Conservation (phyloP, 2,329 filamentous ascomycete species). For the Penicillium sp. region DNA sequence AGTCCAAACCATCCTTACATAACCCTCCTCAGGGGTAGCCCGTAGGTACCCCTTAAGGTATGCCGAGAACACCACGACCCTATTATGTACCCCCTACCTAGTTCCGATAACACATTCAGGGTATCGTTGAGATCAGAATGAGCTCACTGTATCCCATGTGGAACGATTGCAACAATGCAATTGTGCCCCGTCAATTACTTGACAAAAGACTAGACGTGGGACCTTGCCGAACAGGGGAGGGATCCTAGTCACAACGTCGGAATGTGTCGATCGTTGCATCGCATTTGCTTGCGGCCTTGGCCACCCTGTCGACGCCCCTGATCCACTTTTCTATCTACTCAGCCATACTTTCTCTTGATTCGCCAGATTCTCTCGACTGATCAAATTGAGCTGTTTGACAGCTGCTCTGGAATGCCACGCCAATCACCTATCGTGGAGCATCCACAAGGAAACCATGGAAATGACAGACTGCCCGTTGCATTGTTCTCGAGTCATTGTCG, state of each 20-base stretch:
- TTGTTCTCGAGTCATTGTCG: neutral
- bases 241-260: constrained; percentile 12
- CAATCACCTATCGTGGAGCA: constrained; percentile 15
- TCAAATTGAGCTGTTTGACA: constrained; percentile 14
- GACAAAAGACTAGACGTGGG: neutral
- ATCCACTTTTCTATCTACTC: neutral
- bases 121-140: too few relatives aligned
- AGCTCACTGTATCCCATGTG: too few relatives aligned
- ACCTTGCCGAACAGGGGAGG: constrained; percentile 20
- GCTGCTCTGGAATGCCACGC: constrained; percentile 17
- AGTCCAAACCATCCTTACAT: neutral
- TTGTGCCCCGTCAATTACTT: neutral
- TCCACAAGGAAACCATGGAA: constrained; percentile 19
- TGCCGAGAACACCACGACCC: neutral
- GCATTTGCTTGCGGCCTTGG: constrained; percentile 16
- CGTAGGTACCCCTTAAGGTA: neutral
- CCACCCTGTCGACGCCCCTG: neutral
- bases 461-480: constrained; percentile 17
- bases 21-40: neutral
- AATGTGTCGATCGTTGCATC: constrained; percentile 18
- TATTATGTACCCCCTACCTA: neutral
- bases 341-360: neutral
- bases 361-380: constrained; percentile 1
- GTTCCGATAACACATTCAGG: neutral
- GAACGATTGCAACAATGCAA: neutral